Evolutionary conservation across 768 basidiomycete species (phyloP).

Genomic region (Trametes villosa): DNA sequence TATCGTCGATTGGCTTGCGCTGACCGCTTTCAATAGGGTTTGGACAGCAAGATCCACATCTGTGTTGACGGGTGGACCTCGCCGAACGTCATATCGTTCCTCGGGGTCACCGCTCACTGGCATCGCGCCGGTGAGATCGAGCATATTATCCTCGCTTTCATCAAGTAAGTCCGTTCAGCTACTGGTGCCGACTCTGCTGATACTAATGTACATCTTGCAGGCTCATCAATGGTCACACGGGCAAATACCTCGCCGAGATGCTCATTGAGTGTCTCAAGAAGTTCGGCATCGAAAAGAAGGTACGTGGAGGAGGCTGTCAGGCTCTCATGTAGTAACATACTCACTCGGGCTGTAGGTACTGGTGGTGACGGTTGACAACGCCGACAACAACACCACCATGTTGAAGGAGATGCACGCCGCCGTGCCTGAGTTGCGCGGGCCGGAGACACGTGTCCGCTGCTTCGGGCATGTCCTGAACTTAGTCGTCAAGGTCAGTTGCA

Average conservation of each 20-base stretch:
- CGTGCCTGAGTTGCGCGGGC: background rate
- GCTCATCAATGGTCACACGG: background rate
- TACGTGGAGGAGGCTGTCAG: background rate
- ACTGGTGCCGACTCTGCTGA: background rate
- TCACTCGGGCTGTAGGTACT: background rate
- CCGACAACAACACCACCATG: background rate
- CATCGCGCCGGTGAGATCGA: constrained; percentile 21
- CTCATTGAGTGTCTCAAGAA: background rate
- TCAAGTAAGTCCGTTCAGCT: background rate
- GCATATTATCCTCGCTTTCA: constrained; percentile 1
- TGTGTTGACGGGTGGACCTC: constrained; percentile 36
- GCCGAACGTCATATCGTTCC: constrained; percentile 30
- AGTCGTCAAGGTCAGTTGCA: constrained; percentile 4
- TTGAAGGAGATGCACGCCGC: background rate
- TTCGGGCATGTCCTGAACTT: constrained; percentile 10
- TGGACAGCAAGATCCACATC: constrained; percentile 29
- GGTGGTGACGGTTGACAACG: background rate
- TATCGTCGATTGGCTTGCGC: too few relatives aligned
- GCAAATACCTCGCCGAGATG: background rate
- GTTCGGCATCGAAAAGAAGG: background rate
- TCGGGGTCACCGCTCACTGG: constrained; percentile 33
- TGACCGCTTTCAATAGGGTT: too few relatives aligned
- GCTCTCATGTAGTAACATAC: too few relatives aligned
- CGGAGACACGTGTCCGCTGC: background rate
- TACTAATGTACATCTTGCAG: background rate